Base-by-base conservation (phyloP, 2,329 filamentous ascomycete species). In the Onygena corvina region DNA sequence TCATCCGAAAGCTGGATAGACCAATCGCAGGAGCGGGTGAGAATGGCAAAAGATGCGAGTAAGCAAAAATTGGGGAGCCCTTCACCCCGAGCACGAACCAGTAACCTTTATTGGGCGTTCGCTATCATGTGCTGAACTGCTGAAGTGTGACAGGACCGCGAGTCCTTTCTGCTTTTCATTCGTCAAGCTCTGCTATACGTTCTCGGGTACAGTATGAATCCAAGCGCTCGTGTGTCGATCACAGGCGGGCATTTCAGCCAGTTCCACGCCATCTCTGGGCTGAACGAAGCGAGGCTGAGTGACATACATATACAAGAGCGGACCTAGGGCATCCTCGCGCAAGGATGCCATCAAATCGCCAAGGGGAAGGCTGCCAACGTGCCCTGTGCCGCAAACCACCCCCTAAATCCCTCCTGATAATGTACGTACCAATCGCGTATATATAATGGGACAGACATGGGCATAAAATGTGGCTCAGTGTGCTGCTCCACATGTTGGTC, bases 211-310 rank as follows among this genome's bases (percentile, higher is more conserved):
- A 14, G 27, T 42, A 40, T 23, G 38, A 27, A 42, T 6, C 38
- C 21, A 42, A n/a, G 21, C 21, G 38, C 14, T 23, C 12, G 14
- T 40, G 25, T 12, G 38, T 16, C 38, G 38, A 42, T 42, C 38
- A 25, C 21, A 16, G 21, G 5, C 21, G 16, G 25, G 38, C 38
- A 42, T 42, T 5, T 27, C 38, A 42, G 38, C 38, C 38, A 14
- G 23, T 42, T 16, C 35, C 9, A 27, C 27, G 23, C 38, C 38
- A 42, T 7, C 38, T 8, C 21, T 20, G 21, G 38, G 38, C 38
- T 42, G 38, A 42, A 42, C 8, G 38, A n/a, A 25, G 21, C 38
- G 27, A 42, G 38, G 38, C 38, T 42, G 38, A 42, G 38, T 42
- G 21, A n/a, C 11, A 12, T 40, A 29, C 27, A 11, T n/a, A n/a